Conservation (phyloP, 345 rosid genomes). For the Salix dunnii region DNA sequence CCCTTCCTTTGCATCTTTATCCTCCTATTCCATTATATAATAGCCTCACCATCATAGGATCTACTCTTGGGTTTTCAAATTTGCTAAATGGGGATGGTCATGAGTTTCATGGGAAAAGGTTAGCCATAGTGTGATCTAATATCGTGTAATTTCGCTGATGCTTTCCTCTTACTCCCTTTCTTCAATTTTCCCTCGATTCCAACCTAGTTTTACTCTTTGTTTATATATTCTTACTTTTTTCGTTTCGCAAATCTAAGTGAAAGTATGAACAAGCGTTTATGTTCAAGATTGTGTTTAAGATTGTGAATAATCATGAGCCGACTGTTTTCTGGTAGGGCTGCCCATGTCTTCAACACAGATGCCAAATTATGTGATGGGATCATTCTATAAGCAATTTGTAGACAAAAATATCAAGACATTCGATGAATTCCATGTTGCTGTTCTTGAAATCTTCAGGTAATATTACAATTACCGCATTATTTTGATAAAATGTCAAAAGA, state of each 20-base stretch:
- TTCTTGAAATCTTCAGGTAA: conserved; percentile 79
- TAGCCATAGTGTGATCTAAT: background rate
- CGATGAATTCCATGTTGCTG: conserved; percentile 64
- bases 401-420: conserved; percentile 46
- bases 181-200: background rate
- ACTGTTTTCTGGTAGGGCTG: conserved; percentile 30
- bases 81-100: conserved; percentile 52
- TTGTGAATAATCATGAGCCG: background rate
- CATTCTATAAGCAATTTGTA: conserved; percentile 56
- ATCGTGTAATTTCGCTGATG: background rate
- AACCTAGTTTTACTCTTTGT: background rate
- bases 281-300: background rate
- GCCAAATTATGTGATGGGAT: conserved; percentile 54
- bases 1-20: background rate
- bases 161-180: background rate
- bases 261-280: background rate
- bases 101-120: conserved; percentile 69
- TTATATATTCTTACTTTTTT: background rate
- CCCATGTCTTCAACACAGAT: conserved; percentile 49
- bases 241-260: background rate
- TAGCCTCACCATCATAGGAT: background rate
- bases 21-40: background rate
- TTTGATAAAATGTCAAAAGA: too few species aligned
- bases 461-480: background rate
- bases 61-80: background rate